These are phyloP conservation scores for Aspergillus ibericus DNA, from an alignment of 2,329 filamentous ascomycete species.

Conservation along the genomic window DNA sequence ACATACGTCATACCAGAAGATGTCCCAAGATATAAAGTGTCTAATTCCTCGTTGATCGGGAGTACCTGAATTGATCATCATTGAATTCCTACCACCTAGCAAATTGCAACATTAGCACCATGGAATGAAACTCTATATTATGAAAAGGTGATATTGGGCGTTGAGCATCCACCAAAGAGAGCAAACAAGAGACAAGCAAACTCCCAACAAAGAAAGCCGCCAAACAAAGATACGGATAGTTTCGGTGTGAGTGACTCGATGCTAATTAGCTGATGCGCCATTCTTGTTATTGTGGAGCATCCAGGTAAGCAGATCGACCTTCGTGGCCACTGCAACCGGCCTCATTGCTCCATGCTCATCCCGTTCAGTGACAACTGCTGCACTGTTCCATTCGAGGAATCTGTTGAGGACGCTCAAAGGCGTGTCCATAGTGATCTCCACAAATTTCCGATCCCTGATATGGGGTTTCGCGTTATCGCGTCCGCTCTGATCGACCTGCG, in stretches of 20 bases:
- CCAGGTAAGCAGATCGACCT: conserved; percentile 92
- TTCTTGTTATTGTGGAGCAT: conserved; percentile 67
- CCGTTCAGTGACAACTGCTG: conserved; percentile 86
- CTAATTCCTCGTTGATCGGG: background rate
- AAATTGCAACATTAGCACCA: too few relatives aligned
- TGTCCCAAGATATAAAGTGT: background rate
- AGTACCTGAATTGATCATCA: background rate
- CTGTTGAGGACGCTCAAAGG: conserved; percentile 78
- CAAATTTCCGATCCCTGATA: conserved; percentile 67
- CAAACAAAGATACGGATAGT: too few relatives aligned
- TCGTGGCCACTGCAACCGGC: conserved; percentile 88
- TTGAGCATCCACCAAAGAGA: too few relatives aligned
- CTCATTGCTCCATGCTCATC: conserved; percentile 62
- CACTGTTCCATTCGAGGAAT: conserved; percentile 98
- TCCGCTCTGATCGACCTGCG: conserved; percentile 14
- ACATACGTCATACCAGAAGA: background rate
- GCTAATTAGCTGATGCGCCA: conserved; percentile 11
- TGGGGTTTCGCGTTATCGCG: conserved; percentile 37
- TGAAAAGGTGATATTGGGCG: too few relatives aligned
- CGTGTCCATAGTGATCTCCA: conserved; percentile 92
- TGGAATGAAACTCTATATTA: too few relatives aligned
- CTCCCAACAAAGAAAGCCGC: too few relatives aligned
- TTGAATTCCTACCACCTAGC: background rate
- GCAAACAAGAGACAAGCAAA: too few relatives aligned
- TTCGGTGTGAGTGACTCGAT: background rate